phyloP scores from a whole-genome alignment of 23 red algal species.

The Chondrus crispus region DNA sequence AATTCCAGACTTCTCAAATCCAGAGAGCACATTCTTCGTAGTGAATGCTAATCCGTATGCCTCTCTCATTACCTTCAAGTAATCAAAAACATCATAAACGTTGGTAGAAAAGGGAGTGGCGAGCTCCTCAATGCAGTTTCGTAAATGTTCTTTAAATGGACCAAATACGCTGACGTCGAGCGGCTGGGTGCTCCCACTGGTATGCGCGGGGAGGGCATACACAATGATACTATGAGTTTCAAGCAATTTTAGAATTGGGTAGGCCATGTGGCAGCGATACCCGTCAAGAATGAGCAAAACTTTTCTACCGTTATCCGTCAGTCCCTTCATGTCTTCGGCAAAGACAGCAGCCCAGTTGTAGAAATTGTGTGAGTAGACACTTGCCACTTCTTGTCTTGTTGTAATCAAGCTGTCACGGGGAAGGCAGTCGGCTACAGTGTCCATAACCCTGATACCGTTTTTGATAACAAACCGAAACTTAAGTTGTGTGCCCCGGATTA shows the following conservation, averaged over 20 bases:
- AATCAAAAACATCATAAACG: too few species aligned
- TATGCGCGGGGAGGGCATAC: neutral
- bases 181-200: neutral
- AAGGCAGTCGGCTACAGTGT: neutral
- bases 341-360: neutral
- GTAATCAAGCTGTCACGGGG: neutral
- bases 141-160: too few species aligned
- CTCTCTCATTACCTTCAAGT: too few species aligned
- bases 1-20: too few species aligned
- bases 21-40: too few species aligned
- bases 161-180: neutral
- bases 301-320: neutral
- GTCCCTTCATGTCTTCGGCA: neutral
- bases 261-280: neutral
- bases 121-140: too few species aligned
- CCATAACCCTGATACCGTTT: too few species aligned
- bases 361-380: neutral
- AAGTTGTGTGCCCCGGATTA: neutral
- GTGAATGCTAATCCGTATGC: too few species aligned
- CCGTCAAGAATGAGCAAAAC: conserved; percentile 7
- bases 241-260: neutral
- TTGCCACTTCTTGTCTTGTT: neutral
- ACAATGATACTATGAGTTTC: neutral
- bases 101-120: too few species aligned
- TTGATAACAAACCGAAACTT: too few species aligned